A percentile compares a stretch with the other conserved stretches of the same genome.
These are phyloP conservation scores for Cenchrus americanus DNA, from an alignment of 176 grass and related monocot genomes.

Conservation along the genomic window DNA sequence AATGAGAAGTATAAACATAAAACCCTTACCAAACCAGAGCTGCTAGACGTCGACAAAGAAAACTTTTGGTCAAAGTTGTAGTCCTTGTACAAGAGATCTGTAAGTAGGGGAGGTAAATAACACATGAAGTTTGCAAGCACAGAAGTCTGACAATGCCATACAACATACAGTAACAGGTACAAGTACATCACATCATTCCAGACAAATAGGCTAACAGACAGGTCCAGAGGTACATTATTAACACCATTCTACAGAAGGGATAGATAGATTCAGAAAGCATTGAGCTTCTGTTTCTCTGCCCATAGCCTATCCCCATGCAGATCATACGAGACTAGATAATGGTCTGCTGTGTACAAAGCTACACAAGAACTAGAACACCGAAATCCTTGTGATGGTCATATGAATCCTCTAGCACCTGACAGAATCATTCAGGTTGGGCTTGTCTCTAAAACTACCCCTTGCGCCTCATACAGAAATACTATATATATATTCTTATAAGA, in stretches of 20 bases:
- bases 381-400: neutral
- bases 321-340: neutral
- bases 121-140: neutral
- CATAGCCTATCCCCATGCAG: neutral
- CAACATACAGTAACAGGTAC: neutral
- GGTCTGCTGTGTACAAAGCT: neutral
- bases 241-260: too few species aligned
- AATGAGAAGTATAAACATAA: neutral
- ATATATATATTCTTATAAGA: neutral
- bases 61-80: constrained; percentile 92
- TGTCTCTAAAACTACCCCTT: neutral
- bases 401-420: neutral
- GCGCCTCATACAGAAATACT: neutral
- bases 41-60: constrained; percentile 51
- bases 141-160: neutral
- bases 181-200: neutral
- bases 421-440: neutral
- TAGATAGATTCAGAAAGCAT: neutral
- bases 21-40: constrained; percentile 63
- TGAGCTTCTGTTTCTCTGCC: neutral
- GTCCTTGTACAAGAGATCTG: constrained; percentile 89
- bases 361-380: neutral
- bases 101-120: neutral
- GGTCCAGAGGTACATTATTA: neutral
- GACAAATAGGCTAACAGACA: neutral